Evolutionary conservation across 106 monocot genomes (phyloP), one percentile per base, ranked within the genome.

Genomic region (Platanthera zijinensis): DNA sequence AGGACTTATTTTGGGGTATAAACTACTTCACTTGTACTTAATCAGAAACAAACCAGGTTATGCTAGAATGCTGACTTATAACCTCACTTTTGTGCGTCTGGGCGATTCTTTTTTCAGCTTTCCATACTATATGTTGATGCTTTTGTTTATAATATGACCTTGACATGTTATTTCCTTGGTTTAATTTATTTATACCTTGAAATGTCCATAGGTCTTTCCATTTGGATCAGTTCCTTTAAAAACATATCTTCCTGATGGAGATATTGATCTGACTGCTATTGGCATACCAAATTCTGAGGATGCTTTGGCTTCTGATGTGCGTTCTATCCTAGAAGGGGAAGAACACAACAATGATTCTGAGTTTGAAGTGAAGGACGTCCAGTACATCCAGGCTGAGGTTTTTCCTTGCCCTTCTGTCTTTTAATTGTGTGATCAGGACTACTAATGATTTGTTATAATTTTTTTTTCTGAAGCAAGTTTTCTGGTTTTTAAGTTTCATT

Each of bases 241-340:
- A 76, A 93, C 96, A 18, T 96, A 96, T 86, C 96, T 96, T 82
- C 93, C 96, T 71, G 96, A 96, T 84, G 96, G 96, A 74, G 96
- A 96, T 81, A 93, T 96, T 71, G 96, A 96, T 76, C 77, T 96
- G 48, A 96, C 91, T 61, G 86, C 84, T 22, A n/a, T 91, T 81
- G 79, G 78, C 19, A 5, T 68, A 5, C 82, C 79, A 63, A 85
- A 75, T 82, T 62, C 76, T 19, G 93, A 91, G 64, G 89, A 91
- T 68, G 51, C 13, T 48, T 86, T 93, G 57, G 82, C 89, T 56
- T 78, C 59, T 51, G 76, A 84, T 51, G 84, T 93, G 7, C 67
- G 66, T n/a, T 56, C 77, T 69, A 81, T 85, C 69, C 89, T 96
- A 68, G 76, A 84, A 81, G 69, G 12, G n/a, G 86, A 93, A 79